These are phyloP conservation scores for Haplosporangium sp. DNA, from an alignment of 371 early-diverging fungal species.

Conservation along the genomic window DNA sequence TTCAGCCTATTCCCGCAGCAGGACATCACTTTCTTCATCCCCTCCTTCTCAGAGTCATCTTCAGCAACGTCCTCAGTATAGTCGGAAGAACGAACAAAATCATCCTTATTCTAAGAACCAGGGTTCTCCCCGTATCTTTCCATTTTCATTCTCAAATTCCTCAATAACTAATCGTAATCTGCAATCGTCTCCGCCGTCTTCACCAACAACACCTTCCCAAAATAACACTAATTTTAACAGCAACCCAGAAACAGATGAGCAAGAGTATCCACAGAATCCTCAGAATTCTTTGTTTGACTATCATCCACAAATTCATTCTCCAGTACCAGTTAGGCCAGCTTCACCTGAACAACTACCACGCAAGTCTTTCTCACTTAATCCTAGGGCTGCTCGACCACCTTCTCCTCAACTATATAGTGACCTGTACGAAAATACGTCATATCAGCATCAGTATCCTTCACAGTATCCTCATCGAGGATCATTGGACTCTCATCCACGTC, in stretches of 20 bases:
- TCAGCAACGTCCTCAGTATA: slow-evolving; percentile 16
- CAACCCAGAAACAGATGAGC: slow-evolving; percentile 5
- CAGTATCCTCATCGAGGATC: slow-evolving; percentile 8
- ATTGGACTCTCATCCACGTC: slow-evolving; percentile 7
- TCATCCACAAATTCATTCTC: background rate
- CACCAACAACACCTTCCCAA: slow-evolving; percentile 7
- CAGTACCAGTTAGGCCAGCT: background rate
- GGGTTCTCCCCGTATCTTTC: slow-evolving; percentile 3
- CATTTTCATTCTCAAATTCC: slow-evolving; percentile 17
- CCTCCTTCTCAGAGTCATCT: slow-evolving; percentile 4
- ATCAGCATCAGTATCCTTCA: slow-evolving; percentile 7
- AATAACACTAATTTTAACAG: background rate
- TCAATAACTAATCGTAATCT: slow-evolving; percentile 7
- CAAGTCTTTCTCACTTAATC: slow-evolving; percentile 13
- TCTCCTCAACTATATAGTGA: slow-evolving; percentile 13
- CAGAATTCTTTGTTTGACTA: slow-evolving; percentile 13
- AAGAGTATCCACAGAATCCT: slow-evolving; percentile 44
- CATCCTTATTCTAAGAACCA: slow-evolving; percentile 22
- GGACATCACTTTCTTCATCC: background rate
- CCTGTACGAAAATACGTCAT: background rate
- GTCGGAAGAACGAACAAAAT: slow-evolving; percentile 5
- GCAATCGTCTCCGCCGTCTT: background rate
- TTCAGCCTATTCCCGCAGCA: slow-evolving; percentile 12
- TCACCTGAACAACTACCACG: slow-evolving; percentile 2
- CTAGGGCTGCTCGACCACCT: slow-evolving; percentile 17